A percentile compares a stretch with the other conserved stretches of the same genome.
Conservation (phyloP, 2,329 filamentous ascomycete species). For the Penicillium vulpinum region DNA sequence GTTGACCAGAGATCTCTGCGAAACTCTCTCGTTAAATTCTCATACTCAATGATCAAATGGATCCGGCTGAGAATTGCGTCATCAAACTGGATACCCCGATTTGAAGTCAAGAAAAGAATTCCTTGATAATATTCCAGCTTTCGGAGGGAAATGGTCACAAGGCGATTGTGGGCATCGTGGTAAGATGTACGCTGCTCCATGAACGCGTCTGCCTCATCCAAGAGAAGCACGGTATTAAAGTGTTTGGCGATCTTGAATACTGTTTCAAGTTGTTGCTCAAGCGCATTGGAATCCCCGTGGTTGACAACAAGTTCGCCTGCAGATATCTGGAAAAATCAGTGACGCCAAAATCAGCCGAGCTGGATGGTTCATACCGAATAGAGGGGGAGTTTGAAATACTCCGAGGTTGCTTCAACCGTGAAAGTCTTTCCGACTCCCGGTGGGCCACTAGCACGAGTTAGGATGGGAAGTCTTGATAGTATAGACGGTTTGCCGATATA, state of each 20-base stretch:
- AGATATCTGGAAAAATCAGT: constrained; percentile 20
- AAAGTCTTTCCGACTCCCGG: constrained; percentile 34
- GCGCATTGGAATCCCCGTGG: constrained; percentile 21
- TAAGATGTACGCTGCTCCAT: constrained; percentile 20
- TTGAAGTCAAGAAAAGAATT: constrained; percentile 43
- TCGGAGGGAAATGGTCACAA: constrained; percentile 40
- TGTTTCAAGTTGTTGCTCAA: constrained; percentile 22
- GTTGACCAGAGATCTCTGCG: constrained; percentile 35
- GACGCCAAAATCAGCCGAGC: not conserved
- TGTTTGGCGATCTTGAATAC: constrained; percentile 29
- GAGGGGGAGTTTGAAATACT: constrained; percentile 28
- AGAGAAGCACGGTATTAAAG: constrained; percentile 36
- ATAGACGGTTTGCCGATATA: constrained; percentile 13
- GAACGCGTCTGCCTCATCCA: constrained; percentile 45
- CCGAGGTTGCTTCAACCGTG: constrained; percentile 35
- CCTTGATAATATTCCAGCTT: constrained; percentile 43
- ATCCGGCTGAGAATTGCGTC: constrained; percentile 38
- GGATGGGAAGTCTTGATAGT: constrained; percentile 5
- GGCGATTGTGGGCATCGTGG: constrained; percentile 31
- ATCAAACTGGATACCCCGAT: constrained; percentile 39
- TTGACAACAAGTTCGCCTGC: constrained; percentile 18
- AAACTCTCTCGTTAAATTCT: constrained; percentile 25
- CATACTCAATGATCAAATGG: constrained; percentile 35
- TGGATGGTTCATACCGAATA: constrained; percentile 18
- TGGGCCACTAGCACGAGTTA: constrained; percentile 13